Base-by-base conservation (phyloP, 371 early-diverging fungal genomes). In the Mortierella sp. region DNA sequence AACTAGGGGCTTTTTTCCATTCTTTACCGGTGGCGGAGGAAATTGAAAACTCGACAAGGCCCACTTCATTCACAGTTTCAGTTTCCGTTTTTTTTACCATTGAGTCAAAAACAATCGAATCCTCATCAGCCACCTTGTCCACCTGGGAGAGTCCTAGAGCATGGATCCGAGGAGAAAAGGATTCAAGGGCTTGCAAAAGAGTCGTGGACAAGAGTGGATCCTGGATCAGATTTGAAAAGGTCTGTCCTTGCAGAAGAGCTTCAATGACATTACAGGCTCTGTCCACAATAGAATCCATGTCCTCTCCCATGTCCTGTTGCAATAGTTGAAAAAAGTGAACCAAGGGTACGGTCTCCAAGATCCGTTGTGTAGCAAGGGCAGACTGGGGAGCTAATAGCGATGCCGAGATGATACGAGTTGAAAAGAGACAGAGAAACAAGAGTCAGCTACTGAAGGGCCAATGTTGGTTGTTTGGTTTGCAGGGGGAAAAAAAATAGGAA, bases 121-220 rank as follows among this genome's bases (percentile, higher is more conserved):
- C 56, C 21, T 63, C 72, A 1, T 56, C 28, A 3, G 65, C 56
- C 11, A 72, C 48, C 23, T 77, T 77, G 11, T 77, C 77, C 15
- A 77, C 66, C 62, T 77, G 77, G 1, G 62, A 25, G 16, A 72
- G 29, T 18, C 77, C 77, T n/a, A 77, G 47, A 1, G 58, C 58
- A 50, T 62, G 65, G 12, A 77, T 47, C 3, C 45, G 21, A 1
- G 53, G 62, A 4, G 60, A 53, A 23, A 68, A 62, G 18, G 77
- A 71, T 11, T 51, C 46, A 16, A 77, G 53, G 0, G 77, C 68
- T 19, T 68, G 77, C 29, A 57, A n/a, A 11, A 72, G 58, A 4
- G 77, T 72, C 4, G 50, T 62, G 0, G 25, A 21, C 56, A 72
- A 6, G 37, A 55, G 14, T 21, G 68, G 68, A 19, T 72, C 72